Percentiles rank a stretch among this genome's conserved stretches.
Conservation (phyloP, 441 rosid species). For the Pelargonium fulgidum region DNA sequence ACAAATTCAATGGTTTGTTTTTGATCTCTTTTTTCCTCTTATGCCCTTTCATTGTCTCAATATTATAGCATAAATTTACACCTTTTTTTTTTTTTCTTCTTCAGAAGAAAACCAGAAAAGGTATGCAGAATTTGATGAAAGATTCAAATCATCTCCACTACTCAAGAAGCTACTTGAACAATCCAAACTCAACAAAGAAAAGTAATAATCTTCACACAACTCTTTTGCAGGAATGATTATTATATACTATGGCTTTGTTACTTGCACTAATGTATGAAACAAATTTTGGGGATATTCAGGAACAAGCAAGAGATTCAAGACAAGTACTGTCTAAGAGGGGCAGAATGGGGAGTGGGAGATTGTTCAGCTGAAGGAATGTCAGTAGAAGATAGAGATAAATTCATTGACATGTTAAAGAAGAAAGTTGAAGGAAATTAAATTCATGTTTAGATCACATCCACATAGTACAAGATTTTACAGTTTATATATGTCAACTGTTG, state of each 20-base stretch:
- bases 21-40: background rate
- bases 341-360: conserved; percentile 96
- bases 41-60: background rate
- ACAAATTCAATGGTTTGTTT: conserved; percentile 52
- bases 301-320: conserved; percentile 51
- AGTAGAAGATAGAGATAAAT: conserved; percentile 55
- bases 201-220: conserved; percentile 32
- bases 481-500: no score
- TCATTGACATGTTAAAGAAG: conserved; percentile 70
- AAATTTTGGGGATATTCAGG: conserved; percentile 32
- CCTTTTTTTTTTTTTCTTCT: conserved; percentile 21
- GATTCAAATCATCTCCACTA: conserved; percentile 72
- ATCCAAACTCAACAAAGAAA: conserved; percentile 67
- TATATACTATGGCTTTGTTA: no score
- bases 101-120: conserved; percentile 89
- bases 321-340: conserved; percentile 84
- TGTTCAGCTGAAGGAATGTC: conserved; percentile 80
- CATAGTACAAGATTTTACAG: no score
- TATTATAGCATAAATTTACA: background rate
- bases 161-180: conserved; percentile 72
- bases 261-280: background rate
- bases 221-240: background rate
- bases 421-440: conserved; percentile 39
- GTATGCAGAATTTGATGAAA: conserved; percentile 66
- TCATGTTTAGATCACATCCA: background rate